Evolutionary conservation across 352 stramenopile genomes (phyloP).

Genomic region (Phytophthora citricola): DNA sequence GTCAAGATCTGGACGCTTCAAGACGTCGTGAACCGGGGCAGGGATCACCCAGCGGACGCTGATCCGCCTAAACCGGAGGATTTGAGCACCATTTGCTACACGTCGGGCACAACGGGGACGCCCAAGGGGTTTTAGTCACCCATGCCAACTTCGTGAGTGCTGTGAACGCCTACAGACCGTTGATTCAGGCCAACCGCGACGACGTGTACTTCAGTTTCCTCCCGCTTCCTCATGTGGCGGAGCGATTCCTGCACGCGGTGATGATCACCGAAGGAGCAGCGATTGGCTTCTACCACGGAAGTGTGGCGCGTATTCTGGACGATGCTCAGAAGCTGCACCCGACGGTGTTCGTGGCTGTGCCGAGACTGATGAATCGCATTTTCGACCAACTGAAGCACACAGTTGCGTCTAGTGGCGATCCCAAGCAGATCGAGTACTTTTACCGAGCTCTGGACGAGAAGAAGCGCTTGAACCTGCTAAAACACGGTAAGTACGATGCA

Average conservation of each 20-base stretch:
- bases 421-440: slow-evolving; percentile 43
- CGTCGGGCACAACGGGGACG: slow-evolving; percentile 65
- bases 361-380: slow-evolving; percentile 94
- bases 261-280: slow-evolving; percentile 88
- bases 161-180: slow-evolving; percentile 23
- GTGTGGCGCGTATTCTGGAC: slow-evolving; percentile 86
- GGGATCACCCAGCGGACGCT: slow-evolving; percentile 39
- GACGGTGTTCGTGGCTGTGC: slow-evolving; percentile 91
- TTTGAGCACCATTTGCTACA: slow-evolving; percentile 92
- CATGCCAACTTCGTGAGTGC: slow-evolving; percentile 51
- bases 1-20: slow-evolving; percentile 47
- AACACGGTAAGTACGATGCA: slow-evolving; percentile 88
- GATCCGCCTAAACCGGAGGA: slow-evolving; percentile 70
- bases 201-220: slow-evolving; percentile 95
- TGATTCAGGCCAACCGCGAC: slow-evolving; percentile 31
- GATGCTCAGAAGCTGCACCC: slow-evolving; percentile 89
- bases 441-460: slow-evolving; percentile 55
- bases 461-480: slow-evolving; percentile 38
- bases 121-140: slow-evolving; percentile 65
- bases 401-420: slow-evolving; percentile 38
- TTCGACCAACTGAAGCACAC: slow-evolving; percentile 90
- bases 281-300: slow-evolving; percentile 77
- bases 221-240: slow-evolving; percentile 96
- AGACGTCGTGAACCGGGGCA: slow-evolving; percentile 38
- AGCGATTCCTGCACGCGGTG: slow-evolving; percentile 88